Conservation (phyloP, 768 basidiomycete genomes). For the Boletus rubropictus region DNA sequence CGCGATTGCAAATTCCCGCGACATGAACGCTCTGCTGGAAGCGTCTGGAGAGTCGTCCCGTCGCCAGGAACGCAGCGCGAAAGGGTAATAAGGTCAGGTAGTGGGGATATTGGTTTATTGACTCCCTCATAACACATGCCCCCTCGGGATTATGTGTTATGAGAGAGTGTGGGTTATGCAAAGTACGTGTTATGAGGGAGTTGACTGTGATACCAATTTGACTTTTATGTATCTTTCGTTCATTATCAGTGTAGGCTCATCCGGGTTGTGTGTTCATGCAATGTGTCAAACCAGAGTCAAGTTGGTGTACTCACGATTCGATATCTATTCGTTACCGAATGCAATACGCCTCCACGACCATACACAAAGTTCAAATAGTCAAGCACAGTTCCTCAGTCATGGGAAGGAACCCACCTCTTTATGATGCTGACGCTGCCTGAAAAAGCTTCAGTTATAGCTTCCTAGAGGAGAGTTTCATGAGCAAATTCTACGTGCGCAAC, state of each 20-base stretch:
- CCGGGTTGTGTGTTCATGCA: too few relatives aligned
- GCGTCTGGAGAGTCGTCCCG: conserved; percentile 1
- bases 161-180: too few relatives aligned
- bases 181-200: too few relatives aligned
- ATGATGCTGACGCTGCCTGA: too few relatives aligned
- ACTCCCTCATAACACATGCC: too few relatives aligned
- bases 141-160: too few relatives aligned
- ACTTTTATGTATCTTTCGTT: not conserved
- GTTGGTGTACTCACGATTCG: too few relatives aligned
- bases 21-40: conserved; percentile 18
- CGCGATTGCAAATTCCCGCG: conserved; percentile 14
- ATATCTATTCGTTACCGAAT: not conserved
- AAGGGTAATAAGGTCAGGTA: not conserved
- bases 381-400: too few relatives aligned
- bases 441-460: conserved; percentile 10
- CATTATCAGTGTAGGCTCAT: not conserved
- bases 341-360: not conserved
- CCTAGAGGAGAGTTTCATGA: conserved; percentile 9
- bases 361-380: not conserved
- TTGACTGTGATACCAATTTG: not conserved
- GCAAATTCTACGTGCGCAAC: not conserved
- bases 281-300: not conserved
- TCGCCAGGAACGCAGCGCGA: not conserved
- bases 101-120: too few relatives aligned
- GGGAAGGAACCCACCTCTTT: too few relatives aligned